Base-by-base conservation (phyloP, 2,329 filamentous ascomycete genomes). In the Immersiporthe knoxdaviesiana region DNA sequence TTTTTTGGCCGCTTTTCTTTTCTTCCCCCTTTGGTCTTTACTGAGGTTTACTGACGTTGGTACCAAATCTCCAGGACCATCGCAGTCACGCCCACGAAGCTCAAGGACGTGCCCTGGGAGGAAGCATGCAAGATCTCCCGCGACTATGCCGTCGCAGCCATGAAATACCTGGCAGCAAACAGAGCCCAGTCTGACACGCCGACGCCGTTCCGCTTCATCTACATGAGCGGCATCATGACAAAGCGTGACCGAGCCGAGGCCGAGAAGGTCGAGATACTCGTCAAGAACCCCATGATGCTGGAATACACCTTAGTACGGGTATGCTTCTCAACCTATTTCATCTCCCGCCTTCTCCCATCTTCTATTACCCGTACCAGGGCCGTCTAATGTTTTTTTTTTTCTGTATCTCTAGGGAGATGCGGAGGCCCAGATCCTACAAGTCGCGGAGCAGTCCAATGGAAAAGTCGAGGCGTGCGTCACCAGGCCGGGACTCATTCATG, bases 301-400 rank as follows among this genome's bases (percentile, higher is more conserved):
- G 76, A 84, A 54, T 87, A 86, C 68, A 71, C 64, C 10, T 67
- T 82, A 12, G 80, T 87, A 79, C 75, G 85, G n/a, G 85, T 85
- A 76, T 72, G 79, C 74, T n/a, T 4, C 64, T 18, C 1, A 8
- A 1, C 56, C 35, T 35, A 4, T 50, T 44, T 56, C 12, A 12
- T 11, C 12, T 63, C n/a, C 60, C 27, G 27, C 18, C 24, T 63
- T 21, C 11, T 27, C 27, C 27, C n/a, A 16, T 44, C 4, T 27
- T 32, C 24, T 39, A 24, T n/a, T 4, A 4, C 35, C 35, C 24
- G 7, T 41, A 24, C 18, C n/a, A 61, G 27, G n/a, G 11, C 18
- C n/a, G 11, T 30, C 59, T 37, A n/a, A n/a, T n/a, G n/a, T n/a
- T n/a, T n/a, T 16, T 50, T 3, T 44, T 27, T 39, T 6, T 24